Base-by-base conservation (phyloP, 1,284 basidiomycete genomes). In the Ceratobasidium sp. region DNA sequence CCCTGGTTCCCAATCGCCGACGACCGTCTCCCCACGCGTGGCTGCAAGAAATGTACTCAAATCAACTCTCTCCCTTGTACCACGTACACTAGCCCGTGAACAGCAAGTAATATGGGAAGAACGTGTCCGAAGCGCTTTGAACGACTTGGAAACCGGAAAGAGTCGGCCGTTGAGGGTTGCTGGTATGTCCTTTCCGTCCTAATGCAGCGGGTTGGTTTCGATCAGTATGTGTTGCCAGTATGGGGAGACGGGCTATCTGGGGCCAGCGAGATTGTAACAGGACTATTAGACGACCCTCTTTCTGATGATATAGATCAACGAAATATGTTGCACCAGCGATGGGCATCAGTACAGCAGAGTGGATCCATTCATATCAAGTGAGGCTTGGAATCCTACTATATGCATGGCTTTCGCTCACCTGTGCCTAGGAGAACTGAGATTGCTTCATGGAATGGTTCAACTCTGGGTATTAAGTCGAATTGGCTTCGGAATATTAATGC, bases 201-300 rank as follows among this genome's bases (percentile, higher is more conserved):
- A 29, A 7, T 17, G 2, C 13, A 29, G 13, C 17, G 35, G 55
- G 10, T 20, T 5, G 27, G n/a, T 17, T 45, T 10, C 13, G 47
- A 31, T 47, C 17, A 50, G 7, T 17, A n/a, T 38, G n/a, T 4
- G 4, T 31, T 20, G 13, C 17, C 17, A 68, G 64, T 68, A 40
- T 68, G 64, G 64, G 64, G 64, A 45, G 64, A 68, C n/a, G 64
- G 31, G 47, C 13, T 38, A 29, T 55, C 64, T 27, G 64, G 64
- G n/a, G 64, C 64, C 17, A 22, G 29, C 25, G 64, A 68, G 12
- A 43, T 68, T 56, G 52, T 68, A 17, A 56, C 53, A 25, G 43
- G 52, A 17, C 25, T 68, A 25, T 25, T 68, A 20, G 64, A 68
- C 20, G 64, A 68, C 22, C 64, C 64, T 47, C 64, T 68, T n/a